Percentiles rank a stretch among this genome's conserved stretches.
phyloP scores from a whole-genome alignment of 768 basidiomycete genomes.

The Suillus cothurnatus region DNA sequence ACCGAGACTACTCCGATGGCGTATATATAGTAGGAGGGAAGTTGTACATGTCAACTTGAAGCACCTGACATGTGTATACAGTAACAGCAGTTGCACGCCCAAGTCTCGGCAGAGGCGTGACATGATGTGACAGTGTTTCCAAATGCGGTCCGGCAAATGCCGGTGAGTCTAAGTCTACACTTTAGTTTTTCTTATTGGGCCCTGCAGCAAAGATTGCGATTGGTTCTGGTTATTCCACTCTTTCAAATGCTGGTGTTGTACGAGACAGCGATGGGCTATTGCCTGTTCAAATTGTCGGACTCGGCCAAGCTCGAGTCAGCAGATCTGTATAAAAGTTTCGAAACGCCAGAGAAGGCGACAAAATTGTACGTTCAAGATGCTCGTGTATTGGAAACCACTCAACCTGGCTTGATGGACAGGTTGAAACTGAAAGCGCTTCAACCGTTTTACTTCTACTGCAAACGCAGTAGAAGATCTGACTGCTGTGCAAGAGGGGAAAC shows the following conservation, averaged over 20 bases:
- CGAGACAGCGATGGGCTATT: constrained; percentile 96
- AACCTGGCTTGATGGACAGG: constrained; percentile 32
- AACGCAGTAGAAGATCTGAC: constrained; percentile 97
- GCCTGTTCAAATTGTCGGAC: constrained; percentile 95
- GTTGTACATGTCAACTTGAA: background rate
- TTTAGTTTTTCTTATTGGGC: constrained; percentile 8
- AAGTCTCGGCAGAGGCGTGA: background rate
- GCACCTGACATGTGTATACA: background rate
- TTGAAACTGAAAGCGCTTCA: constrained; percentile 94
- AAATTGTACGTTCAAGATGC: constrained; percentile 68
- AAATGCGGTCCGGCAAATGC: background rate
- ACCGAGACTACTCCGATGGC: constrained; percentile 2
- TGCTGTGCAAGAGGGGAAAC: constrained; percentile 87
- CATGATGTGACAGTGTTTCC: background rate
- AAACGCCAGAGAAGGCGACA: constrained; percentile 89
- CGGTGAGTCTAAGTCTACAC: background rate
- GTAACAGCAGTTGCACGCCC: background rate
- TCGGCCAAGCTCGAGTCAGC: constrained; percentile 84
- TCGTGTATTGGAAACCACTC: constrained; percentile 5
- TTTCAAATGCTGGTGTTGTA: constrained; percentile 88
- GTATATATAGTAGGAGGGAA: background rate
- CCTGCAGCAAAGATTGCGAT: constrained; percentile 8
- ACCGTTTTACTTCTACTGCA: constrained; percentile 96
- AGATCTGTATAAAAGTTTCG: constrained; percentile 90
- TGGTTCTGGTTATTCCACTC: constrained; percentile 12